Conservation (phyloP, 805 yeast genomes). For the Candida sithepensis region DNA sequence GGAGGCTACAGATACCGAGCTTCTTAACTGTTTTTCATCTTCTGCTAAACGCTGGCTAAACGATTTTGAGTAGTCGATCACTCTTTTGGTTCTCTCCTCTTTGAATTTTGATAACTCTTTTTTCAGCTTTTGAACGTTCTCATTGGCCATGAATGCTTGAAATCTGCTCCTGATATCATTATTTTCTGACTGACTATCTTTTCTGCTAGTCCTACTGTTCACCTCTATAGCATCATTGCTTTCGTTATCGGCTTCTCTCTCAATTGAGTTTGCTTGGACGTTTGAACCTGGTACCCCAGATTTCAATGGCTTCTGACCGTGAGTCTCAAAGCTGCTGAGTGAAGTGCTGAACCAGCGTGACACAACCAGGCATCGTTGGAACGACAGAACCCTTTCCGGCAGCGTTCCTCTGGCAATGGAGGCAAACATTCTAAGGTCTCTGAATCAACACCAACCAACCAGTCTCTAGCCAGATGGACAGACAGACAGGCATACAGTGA, state of each 20-base stretch:
- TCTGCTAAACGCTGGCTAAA: slow-evolving; percentile 40
- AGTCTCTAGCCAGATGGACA: too few species aligned
- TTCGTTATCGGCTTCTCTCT: background rate
- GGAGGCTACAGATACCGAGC: slow-evolving; percentile 56
- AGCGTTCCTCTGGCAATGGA: too few species aligned
- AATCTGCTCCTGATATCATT: slow-evolving; percentile 15
- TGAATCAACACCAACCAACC: too few species aligned
- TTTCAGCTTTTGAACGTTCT: slow-evolving; percentile 31
- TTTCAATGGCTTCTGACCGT: background rate
- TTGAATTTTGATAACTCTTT: slow-evolving; percentile 28
- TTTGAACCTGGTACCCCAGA: background rate
- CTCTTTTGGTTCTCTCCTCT: slow-evolving; percentile 18
- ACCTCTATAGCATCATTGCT: background rate
- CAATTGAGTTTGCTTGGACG: background rate
- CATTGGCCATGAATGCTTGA: slow-evolving; percentile 29
- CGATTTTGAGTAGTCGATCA: slow-evolving; percentile 34
- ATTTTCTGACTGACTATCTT: slow-evolving; percentile 4
- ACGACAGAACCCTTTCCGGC: background rate
- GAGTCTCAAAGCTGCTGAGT: background rate
- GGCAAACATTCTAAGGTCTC: too few species aligned
- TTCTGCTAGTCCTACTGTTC: background rate
- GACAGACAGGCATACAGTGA: too few species aligned
- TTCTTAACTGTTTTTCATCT: slow-evolving; percentile 54
- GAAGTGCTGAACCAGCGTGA: background rate
- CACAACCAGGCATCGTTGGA: background rate